Conservation (phyloP, 805 yeast species). For the Ogataea pignaliae region DNA sequence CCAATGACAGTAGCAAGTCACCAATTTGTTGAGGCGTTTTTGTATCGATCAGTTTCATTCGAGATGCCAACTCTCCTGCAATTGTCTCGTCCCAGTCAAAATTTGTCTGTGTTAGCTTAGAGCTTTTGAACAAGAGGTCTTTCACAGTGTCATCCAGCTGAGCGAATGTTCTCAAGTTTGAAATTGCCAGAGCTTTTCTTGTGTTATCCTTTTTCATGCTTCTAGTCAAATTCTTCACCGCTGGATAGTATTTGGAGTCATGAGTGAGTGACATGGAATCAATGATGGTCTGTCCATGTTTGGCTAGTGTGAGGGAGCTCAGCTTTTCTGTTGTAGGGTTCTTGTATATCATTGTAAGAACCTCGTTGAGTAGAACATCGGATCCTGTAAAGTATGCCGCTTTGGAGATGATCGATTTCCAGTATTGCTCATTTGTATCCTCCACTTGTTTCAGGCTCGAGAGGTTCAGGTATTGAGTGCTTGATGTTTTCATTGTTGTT, state of each 20-base stretch:
- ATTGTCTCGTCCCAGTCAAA: slow-evolving; percentile 72
- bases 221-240: slow-evolving; percentile 61
- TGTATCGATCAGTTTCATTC: slow-evolving; percentile 51
- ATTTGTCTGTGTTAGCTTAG: slow-evolving; percentile 14
- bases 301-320: slow-evolving; percentile 53
- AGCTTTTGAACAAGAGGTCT: slow-evolving; percentile 11
- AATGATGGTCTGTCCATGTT: slow-evolving; percentile 62
- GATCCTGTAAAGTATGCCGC: slow-evolving; percentile 51
- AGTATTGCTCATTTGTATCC: slow-evolving; percentile 26
- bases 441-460: not conserved
- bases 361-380: slow-evolving; percentile 44
- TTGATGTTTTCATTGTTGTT: slow-evolving; percentile 17
- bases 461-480: slow-evolving; percentile 13
- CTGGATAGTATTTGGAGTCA: slow-evolving; percentile 70
- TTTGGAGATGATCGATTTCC: slow-evolving; percentile 40
- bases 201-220: slow-evolving; percentile 52
- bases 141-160: slow-evolving; percentile 37
- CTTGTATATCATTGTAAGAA: slow-evolving; percentile 48
- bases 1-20: slow-evolving; percentile 50
- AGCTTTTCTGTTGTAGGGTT: slow-evolving; percentile 41
- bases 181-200: slow-evolving; percentile 71
- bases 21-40: slow-evolving; percentile 58
- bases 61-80: slow-evolving; percentile 76
- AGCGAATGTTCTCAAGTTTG: slow-evolving; percentile 64
- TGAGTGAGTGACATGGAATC: slow-evolving; percentile 52